Evolutionary conservation across 2,329 filamentous ascomycete species (phyloP), one percentile per base, ranked within the genome.

Genomic region (Aspergillus tubingensis): DNA sequence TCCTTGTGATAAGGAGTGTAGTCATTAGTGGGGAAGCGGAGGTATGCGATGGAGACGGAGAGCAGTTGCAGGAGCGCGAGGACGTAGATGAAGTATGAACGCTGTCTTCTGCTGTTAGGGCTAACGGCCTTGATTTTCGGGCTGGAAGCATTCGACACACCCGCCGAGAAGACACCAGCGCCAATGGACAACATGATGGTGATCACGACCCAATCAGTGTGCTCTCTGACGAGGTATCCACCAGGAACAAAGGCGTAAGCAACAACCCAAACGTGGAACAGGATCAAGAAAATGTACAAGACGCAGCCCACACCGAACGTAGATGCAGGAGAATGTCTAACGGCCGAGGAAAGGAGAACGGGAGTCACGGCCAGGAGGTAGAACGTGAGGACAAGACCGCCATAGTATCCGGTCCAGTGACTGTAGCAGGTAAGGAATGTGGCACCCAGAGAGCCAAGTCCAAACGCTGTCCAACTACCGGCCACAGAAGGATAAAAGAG

Each of bases 191-290:
- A 74, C 91, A 98, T 96, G 72, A 86, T 96, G 7, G 85, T 86
- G 5, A 86, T 85, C 92, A 98, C 96, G 71, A 99, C 85, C 91
- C 93, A 97, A 74, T 98, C 94, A 1, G 93, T 99, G 72, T 89
- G 93, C 76, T 99, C 95, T 48, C 95, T 89, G 47, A 99, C 91
- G 1, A 96, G 84, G 3, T 92, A 92, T 2, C 95, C 95, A 54
- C 95, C 95, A 2, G 95, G 95, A 3, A 99, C 95, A 68, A 99
- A 99, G 11, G 95, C 95, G 71, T 99, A 99, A 2, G 95, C 95
- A 10, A 99, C 95, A 38, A 97, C 91, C 95, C 95, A 99, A 58
- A 97, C 92, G 72, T 98, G 94, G 82, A 96, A 96, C n/a, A 99
- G 85, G 4, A 97, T 89, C 80, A 98, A 80, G 70, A 98, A 84